Conservation (phyloP, 495 filamentous ascomycete species). For the Trichoderma gamsii region DNA sequence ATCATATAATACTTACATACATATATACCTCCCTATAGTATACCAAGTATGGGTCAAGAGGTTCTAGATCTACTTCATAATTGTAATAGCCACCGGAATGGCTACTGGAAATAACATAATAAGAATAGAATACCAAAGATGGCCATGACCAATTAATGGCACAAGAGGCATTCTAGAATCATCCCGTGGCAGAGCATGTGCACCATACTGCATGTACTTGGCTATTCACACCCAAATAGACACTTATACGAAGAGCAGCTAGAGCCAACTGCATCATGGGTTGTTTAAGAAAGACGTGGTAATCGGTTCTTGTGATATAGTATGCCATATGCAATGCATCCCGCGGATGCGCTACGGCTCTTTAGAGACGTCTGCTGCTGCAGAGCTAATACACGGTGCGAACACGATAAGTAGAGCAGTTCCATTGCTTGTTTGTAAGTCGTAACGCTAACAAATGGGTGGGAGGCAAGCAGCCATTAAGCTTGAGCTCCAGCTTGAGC, state of each 20-base stretch:
- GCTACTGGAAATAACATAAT: too few relatives aligned
- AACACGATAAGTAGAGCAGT: background rate
- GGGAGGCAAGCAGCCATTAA: background rate
- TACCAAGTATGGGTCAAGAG: too few relatives aligned
- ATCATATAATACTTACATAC: too few relatives aligned
- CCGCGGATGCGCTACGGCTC: background rate
- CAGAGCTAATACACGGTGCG: slow-evolving; percentile 4
- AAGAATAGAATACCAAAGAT: too few relatives aligned
- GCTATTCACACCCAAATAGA: background rate
- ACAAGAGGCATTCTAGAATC: too few relatives aligned
- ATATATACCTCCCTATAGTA: too few relatives aligned
- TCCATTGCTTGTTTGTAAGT: background rate
- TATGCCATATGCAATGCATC: background rate
- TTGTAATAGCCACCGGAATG: too few relatives aligned
- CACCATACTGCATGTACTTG: too few relatives aligned
- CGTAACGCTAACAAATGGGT: background rate
- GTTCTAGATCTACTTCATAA: too few relatives aligned
- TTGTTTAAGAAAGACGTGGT: background rate
- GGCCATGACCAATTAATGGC: too few relatives aligned
- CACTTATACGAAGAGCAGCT: background rate
- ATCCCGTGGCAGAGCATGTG: too few relatives aligned
- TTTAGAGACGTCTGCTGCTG: background rate
- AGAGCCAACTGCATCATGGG: background rate
- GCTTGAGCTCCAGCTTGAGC: slow-evolving; percentile 8
- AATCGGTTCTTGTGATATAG: background rate